Evolutionary conservation across 345 rosid genomes (phyloP).

Genomic region (Sonneratia alba): DNA sequence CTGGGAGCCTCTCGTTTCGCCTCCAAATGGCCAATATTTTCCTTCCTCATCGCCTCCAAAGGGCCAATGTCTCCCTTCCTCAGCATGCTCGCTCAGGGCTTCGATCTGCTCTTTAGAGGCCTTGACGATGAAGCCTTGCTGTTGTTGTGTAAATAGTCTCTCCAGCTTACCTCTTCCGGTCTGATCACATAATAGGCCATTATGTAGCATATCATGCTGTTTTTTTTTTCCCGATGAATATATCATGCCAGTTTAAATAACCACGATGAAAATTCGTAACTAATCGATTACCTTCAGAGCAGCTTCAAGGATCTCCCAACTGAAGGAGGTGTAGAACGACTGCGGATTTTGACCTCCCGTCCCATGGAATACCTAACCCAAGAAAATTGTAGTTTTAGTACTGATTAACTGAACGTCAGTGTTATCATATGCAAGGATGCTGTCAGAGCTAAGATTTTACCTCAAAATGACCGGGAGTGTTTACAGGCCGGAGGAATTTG

Average conservation of each 20-base stretch:
- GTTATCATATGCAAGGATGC: too few species aligned
- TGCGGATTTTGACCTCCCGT: conserved; percentile 28
- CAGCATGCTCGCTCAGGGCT: conserved; percentile 19
- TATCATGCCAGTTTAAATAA: background rate
- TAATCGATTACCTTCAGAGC: conserved; percentile 24
- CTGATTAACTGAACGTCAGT: too few species aligned
- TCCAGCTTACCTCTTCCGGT: conserved; percentile 26
- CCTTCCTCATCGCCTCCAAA: conserved; percentile 13
- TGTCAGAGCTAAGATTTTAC: conserved; percentile 6
- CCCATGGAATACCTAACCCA: conserved; percentile 17
- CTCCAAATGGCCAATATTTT: conserved; percentile 33
- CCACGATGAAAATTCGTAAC: background rate
- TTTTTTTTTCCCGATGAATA: background rate
- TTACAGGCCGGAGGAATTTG: conserved; percentile 26
- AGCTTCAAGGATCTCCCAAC: conserved; percentile 43
- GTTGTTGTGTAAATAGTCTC: conserved; percentile 21
- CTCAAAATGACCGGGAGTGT: conserved; percentile 26
- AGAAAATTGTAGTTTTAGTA: background rate
- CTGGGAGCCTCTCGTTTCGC: conserved; percentile 7
- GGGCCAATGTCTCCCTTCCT: conserved; percentile 29
- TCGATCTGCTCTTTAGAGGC: conserved; percentile 31
- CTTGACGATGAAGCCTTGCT: conserved; percentile 24
- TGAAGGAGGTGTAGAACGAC: conserved; percentile 31
- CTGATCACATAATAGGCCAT: conserved; percentile 6
- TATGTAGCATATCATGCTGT: too few species aligned